Base-by-base conservation (phyloP, 176 grass and related monocot genomes). In the Eragrostis curvula region DNA sequence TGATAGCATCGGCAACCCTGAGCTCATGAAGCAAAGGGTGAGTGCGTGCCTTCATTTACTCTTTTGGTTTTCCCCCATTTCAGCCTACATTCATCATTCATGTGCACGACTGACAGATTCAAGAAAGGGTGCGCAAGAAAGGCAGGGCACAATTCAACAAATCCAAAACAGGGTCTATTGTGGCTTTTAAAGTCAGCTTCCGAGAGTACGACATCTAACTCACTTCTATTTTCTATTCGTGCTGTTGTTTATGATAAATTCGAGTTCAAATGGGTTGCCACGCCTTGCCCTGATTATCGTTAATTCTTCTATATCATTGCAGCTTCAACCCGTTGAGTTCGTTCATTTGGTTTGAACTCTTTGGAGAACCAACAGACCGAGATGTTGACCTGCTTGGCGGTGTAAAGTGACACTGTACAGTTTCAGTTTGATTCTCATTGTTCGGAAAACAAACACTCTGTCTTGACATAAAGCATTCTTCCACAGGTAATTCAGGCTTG, bases 21-120 rank as follows among this genome's bases (percentile, higher is more conserved):
- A 98, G 32, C 81, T 95, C 66, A 98, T 95, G 96, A 98, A 89
- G 85, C 88, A 95, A 74, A 95, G 92, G 90, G 96, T 93, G 28
- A 56, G 62, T 43, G 8, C 43, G 8, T 39, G 9, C 62, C 25
- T 5, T 44, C 5, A 67, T 20, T 39, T 29, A 6, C 2, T 29
- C 28, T 24, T 42, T 58, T 83, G 1, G 6, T 24, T 58, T 0
- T 46, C 52, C 23, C 15, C 5, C 21, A 40, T 40, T 43, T 13
- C 48, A 18, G 8, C 43, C 42, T 61, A 28, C 27, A 28, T 68
- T 24, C 77, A 11, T 73, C 23, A 15, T 24, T 86, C 39, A 20
- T n/a, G 71, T 13, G 41, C 46, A 17, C 43, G 5, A 25, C 68
- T 84, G 66, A 62, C 87, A 98, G 92, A 90, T 98, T 12, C 90